Evolutionary conservation across 2,329 filamentous ascomycete species (phyloP).

Genomic region (Penicillium nordicum): DNA sequence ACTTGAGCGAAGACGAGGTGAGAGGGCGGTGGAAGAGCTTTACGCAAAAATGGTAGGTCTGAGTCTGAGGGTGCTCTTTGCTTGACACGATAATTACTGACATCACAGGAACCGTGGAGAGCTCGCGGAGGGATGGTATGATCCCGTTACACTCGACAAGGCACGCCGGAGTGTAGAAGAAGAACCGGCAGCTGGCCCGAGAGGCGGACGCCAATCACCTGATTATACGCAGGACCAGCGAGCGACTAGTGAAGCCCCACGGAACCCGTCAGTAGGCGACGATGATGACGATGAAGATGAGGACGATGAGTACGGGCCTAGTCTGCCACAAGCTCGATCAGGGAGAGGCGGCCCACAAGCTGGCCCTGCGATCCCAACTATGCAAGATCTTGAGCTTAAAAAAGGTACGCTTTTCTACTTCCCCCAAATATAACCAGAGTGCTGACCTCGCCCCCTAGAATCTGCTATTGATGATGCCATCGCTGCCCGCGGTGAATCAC

Average conservation of each 20-base stretch:
- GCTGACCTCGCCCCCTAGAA: constrained; percentile 20
- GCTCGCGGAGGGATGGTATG: constrained; percentile 89
- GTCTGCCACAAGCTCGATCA: constrained; percentile 40
- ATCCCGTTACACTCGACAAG: constrained; percentile 65
- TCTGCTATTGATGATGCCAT: constrained; percentile 30
- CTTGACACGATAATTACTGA: constrained; percentile 38
- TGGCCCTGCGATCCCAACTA: constrained; percentile 64
- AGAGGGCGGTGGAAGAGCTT: constrained; percentile 94
- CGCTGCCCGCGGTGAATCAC: constrained; percentile 27
- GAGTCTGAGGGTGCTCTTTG: constrained; percentile 17
- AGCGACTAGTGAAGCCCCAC: not conserved
- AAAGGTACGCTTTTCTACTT: constrained; percentile 31
- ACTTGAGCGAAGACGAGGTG: constrained; percentile 69
- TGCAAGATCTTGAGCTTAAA: constrained; percentile 67
- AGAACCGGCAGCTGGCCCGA: not conserved
- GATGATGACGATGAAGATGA: constrained; percentile 47
- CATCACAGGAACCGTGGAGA: constrained; percentile 73
- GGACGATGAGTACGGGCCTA: constrained; percentile 58
- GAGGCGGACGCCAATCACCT: constrained; percentile 17
- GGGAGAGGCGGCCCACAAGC: constrained; percentile 14
- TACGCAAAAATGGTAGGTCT: constrained; percentile 70
- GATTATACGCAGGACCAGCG: constrained; percentile 22
- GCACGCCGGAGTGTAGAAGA: constrained; percentile 39
- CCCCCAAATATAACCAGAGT: not conserved
- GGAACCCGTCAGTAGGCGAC: constrained; percentile 14